A percentile compares a stretch with the other conserved stretches of the same genome.
These are phyloP conservation scores for Syzygium syzygioides DNA, from an alignment of 441 rosid species.

Conservation along the genomic window DNA sequence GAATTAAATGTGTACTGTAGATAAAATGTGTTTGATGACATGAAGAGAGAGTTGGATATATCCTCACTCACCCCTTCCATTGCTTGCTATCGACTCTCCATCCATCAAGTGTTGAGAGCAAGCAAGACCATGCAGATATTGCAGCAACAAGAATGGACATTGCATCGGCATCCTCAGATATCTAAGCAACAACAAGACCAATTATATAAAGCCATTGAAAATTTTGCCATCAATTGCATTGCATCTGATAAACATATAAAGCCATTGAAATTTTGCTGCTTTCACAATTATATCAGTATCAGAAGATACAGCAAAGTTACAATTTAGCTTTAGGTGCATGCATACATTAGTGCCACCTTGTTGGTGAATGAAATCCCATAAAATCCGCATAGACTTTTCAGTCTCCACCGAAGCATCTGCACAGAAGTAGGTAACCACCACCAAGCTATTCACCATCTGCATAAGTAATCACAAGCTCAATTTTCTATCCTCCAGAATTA, in stretches of 20 bases:
- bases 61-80: slow-evolving; percentile 8
- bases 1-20: background rate
- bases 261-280: background rate
- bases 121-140: slow-evolving; percentile 12
- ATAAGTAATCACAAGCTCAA: background rate
- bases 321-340: background rate
- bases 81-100: slow-evolving; percentile 5
- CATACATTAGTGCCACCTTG: background rate
- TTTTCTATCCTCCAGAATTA: background rate
- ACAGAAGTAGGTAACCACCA: slow-evolving; percentile 5
- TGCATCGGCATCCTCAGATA: background rate
- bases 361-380: slow-evolving; percentile 7
- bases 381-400: slow-evolving; percentile 10
- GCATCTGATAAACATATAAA: background rate
- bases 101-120: slow-evolving; percentile 12
- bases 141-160: background rate
- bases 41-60: background rate
- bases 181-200: background rate
- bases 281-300: background rate
- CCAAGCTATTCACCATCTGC: slow-evolving; percentile 5
- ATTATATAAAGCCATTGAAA: background rate
- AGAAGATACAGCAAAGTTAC: background rate
- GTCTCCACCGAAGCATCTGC: background rate
- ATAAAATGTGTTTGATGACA: background rate
- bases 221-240: background rate